These are phyloP conservation scores for Monocercomonoides exilis DNA, from an alignment of 78 protist genomes.

Conservation along the genomic window DNA sequence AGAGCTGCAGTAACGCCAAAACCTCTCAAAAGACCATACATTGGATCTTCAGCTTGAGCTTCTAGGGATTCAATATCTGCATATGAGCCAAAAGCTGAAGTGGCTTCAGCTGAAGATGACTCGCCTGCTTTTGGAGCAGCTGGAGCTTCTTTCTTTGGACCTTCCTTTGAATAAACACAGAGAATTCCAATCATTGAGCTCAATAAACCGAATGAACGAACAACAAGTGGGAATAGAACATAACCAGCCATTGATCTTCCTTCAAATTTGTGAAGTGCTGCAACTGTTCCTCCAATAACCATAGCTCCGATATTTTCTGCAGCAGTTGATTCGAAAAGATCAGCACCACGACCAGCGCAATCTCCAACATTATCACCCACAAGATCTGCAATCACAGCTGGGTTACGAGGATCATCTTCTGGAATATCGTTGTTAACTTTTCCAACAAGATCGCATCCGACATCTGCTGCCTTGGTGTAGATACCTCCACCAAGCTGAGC, in stretches of 20 bases:
- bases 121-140: too few species aligned
- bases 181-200: conserved; percentile 33
- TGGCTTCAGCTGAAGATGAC: neutral
- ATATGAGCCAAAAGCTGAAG: neutral
- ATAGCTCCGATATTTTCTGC: conserved; percentile 67
- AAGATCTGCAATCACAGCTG: conserved; percentile 69
- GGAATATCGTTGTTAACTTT: conserved; percentile 59
- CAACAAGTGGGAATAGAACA: conserved; percentile 39
- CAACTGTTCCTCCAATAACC: conserved; percentile 41
- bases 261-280: neutral
- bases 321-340: conserved; percentile 65
- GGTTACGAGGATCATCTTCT: conserved; percentile 72
- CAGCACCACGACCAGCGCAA: conserved; percentile 65
- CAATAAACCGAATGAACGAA: conserved; percentile 31
- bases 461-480: conserved; percentile 78
- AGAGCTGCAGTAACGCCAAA: neutral
- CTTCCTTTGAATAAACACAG: conserved; percentile 8
- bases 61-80: neutral
- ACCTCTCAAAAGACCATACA: conserved; percentile 2
- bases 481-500: conserved; percentile 69
- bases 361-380: conserved; percentile 79
- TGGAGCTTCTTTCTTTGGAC: neutral
- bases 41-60: neutral
- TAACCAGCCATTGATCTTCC: conserved; percentile 1
- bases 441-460: conserved; percentile 71